A percentile compares a stretch with the other conserved stretches of the same genome.
Evolutionary conservation across 257 asterid species (phyloP).

Genomic region (Plantago major): DNA sequence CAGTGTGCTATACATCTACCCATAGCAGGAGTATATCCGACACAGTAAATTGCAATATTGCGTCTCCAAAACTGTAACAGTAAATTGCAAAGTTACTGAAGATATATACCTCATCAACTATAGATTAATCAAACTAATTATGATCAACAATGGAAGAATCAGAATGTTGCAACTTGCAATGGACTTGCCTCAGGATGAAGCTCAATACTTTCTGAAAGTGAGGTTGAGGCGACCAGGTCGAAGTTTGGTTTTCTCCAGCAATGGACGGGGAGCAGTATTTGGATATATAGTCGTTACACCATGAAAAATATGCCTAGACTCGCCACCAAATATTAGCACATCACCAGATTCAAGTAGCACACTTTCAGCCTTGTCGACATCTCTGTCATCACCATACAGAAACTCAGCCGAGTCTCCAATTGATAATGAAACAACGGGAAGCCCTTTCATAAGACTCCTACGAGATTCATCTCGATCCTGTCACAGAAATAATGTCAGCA

Average conservation of each 20-base stretch:
- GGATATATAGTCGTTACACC: constrained; percentile 47
- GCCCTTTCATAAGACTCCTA: constrained; percentile 38
- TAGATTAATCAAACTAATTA: too few species aligned
- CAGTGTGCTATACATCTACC: too few species aligned
- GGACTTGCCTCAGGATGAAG: too few species aligned
- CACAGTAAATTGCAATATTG: too few species aligned
- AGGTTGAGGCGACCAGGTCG: constrained; percentile 78
- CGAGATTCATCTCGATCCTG: constrained; percentile 63
- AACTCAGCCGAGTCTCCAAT: constrained; percentile 72
- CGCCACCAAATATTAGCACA: constrained; percentile 4
- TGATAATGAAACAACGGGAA: constrained; percentile 63
- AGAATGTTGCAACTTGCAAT: too few species aligned
- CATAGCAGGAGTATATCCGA: too few species aligned
- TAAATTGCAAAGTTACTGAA: too few species aligned
- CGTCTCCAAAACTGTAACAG: too few species aligned
- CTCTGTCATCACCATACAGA: constrained; percentile 48
- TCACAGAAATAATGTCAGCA: too few species aligned
- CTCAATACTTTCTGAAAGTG: constrained; percentile 44
- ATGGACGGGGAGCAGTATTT: constrained; percentile 38
- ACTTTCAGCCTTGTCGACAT: constrained; percentile 34
- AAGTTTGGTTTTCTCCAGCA: constrained; percentile 30
- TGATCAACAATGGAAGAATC: too few species aligned
- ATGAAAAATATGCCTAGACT: constrained; percentile 55
- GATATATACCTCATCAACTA: too few species aligned
- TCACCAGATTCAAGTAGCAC: constrained; percentile 16